Evolutionary conservation across 2,329 filamentous ascomycete species (phyloP).

Genomic region (Epichloe amarillans): DNA sequence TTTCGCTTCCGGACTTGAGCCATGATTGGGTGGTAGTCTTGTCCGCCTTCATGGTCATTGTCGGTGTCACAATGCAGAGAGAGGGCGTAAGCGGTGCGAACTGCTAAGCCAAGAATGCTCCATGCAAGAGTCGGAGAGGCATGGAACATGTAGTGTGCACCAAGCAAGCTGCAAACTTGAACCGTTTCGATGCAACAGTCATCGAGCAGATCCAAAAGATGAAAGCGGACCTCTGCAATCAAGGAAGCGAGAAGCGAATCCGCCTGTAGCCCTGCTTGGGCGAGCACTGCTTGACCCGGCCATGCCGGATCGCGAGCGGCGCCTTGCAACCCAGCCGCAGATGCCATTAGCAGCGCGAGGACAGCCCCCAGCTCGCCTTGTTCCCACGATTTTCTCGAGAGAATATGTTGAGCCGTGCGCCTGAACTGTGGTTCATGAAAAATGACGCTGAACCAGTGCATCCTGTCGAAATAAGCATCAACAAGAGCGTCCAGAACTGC

Average conservation of each 20-base stretch:
- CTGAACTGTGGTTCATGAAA: conserved; percentile 11
- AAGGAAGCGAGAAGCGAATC: not conserved
- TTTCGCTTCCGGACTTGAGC: conserved; percentile 15
- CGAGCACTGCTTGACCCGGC: conserved; percentile 8
- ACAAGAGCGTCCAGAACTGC: conserved; percentile 1
- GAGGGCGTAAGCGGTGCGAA: conserved; percentile 9
- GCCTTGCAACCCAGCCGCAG: conserved; percentile 8
- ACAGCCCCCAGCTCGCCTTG: conserved; percentile 6
- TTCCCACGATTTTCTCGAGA: conserved; percentile 6
- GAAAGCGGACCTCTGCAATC: conserved; percentile 1
- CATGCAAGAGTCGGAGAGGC: conserved; percentile 3
- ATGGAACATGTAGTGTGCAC: conserved; percentile 3
- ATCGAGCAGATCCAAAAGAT: conserved; percentile 3
- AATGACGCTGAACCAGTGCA: conserved; percentile 12
- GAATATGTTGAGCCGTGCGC: not conserved
- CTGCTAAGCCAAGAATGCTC: conserved; percentile 7
- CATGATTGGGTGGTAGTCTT: conserved; percentile 1
- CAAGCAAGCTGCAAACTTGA: conserved; percentile 3
- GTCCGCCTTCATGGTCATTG: not conserved
- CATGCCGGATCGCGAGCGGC: conserved; percentile 8
- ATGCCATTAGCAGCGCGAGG: conserved; percentile 6
- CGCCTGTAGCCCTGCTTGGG: not conserved
- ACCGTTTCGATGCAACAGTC: conserved; percentile 4
- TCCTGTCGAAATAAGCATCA: conserved; percentile 10
- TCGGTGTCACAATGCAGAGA: conserved; percentile 8